Evolutionary conservation across 345 rosid genomes (phyloP).

Genomic region (Citrus cavaleriei): DNA sequence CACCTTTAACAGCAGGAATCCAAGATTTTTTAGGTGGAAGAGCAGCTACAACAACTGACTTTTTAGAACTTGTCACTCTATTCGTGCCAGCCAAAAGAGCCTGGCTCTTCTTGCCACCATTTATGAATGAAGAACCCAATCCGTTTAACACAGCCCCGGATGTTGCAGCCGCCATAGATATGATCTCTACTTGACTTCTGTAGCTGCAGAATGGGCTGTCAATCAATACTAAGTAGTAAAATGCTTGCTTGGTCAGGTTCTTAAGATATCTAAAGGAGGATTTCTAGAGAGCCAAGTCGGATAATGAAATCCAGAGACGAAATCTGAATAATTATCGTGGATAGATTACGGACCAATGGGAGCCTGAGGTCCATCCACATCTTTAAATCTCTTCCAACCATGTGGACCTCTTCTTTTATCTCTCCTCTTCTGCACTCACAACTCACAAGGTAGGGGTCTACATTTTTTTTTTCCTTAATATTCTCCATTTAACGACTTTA

Average conservation of each 20-base stretch:
- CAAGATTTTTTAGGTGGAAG: constrained; percentile 78
- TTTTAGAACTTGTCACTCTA: constrained; percentile 31
- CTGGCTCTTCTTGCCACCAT: constrained; percentile 46
- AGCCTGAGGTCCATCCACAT: constrained; percentile 48
- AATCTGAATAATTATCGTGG: constrained; percentile 41
- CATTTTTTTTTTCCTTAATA: too few relatives aligned
- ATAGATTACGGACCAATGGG: constrained; percentile 82
- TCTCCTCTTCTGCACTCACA: background rate
- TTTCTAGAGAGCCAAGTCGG: constrained; percentile 42
- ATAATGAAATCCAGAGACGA: constrained; percentile 59
- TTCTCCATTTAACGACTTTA: too few relatives aligned
- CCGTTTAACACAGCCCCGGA: constrained; percentile 79
- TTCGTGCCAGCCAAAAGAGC: constrained; percentile 29
- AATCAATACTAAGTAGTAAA: background rate
- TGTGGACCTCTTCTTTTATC: constrained; percentile 16
- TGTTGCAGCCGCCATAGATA: constrained; percentile 55
- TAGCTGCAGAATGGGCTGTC: background rate
- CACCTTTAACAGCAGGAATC: constrained; percentile 89
- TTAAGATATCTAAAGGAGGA: constrained; percentile 25
- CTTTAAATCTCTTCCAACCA: constrained; percentile 18
- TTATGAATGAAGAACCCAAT: constrained; percentile 71
- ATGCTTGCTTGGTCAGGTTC: background rate
- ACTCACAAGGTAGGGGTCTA: background rate
- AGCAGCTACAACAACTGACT: constrained; percentile 49
- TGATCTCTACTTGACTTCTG: background rate